phyloP scores from a whole-genome alignment of 495 filamentous ascomycete species.

The Tuber borchii region DNA sequence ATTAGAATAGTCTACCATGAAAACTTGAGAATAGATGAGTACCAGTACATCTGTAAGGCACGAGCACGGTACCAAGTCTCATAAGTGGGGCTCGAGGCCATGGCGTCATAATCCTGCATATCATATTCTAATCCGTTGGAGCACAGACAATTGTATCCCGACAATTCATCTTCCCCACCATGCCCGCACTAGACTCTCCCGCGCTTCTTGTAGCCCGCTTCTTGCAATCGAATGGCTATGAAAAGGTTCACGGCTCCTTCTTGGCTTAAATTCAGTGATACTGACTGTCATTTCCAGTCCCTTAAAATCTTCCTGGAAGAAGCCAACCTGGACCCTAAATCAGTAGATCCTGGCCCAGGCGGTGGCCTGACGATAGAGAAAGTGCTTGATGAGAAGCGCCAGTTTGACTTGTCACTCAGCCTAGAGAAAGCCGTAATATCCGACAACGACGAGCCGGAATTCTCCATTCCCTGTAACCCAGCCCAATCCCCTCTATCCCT shows the following conservation, averaged over 20 bases:
- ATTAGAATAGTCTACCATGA: neutral
- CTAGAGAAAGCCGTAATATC: constrained; percentile 53
- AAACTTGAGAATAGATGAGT: neutral
- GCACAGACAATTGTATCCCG: neutral
- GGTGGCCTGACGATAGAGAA: constrained; percentile 57
- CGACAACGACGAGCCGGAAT: constrained; percentile 44
- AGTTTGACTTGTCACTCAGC: constrained; percentile 53
- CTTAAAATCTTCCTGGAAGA: constrained; percentile 56
- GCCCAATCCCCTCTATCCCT: neutral
- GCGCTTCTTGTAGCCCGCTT: constrained; percentile 57
- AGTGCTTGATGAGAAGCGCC: constrained; percentile 60
- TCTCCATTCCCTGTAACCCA: constrained; percentile 50
- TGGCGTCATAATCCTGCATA: neutral
- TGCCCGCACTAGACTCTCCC: constrained; percentile 48
- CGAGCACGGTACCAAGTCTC: neutral
- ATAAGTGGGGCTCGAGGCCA: neutral
- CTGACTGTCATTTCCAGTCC: constrained; percentile 45
- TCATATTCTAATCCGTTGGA: neutral
- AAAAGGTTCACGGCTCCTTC: constrained; percentile 44
- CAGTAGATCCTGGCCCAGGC: constrained; percentile 40
- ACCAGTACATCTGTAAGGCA: neutral
- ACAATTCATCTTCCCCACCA: constrained; percentile 18
- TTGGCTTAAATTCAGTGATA: neutral
- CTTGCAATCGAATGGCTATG: constrained; percentile 55
- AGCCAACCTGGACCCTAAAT: constrained; percentile 51